phyloP scores from a whole-genome alignment of 305 asterid genomes.

The Fraxinus sp. region DNA sequence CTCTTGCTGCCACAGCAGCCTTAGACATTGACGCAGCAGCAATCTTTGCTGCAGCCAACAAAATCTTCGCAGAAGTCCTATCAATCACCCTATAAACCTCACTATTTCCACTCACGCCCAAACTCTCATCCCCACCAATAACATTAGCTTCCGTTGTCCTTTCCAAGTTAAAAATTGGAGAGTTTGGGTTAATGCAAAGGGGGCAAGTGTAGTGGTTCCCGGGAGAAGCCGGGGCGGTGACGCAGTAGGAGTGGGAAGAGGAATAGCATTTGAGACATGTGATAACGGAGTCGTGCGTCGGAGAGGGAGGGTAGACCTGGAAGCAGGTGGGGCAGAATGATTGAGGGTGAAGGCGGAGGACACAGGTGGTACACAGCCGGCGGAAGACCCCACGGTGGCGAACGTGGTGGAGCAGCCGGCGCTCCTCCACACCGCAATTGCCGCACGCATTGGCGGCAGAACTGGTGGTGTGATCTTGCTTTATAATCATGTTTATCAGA shows the following conservation, averaged over 20 bases:
- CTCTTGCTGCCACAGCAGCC: constrained; percentile 53
- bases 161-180: constrained; percentile 42
- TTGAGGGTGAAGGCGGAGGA: constrained; percentile 74
- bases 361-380: constrained; percentile 83
- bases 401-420: constrained; percentile 61
- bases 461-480: constrained; percentile 34
- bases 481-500: constrained; percentile 29
- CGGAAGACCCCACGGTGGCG: constrained; percentile 64
- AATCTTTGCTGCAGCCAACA: constrained; percentile 73
- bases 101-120: constrained; percentile 6
- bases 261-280: constrained; percentile 75
- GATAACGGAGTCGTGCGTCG: constrained; percentile 43
- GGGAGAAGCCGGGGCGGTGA: constrained; percentile 22
- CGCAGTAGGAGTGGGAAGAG: constrained; percentile 59
- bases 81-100: constrained; percentile 55
- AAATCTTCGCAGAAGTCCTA: constrained; percentile 48
- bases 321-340: constrained; percentile 85
- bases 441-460: constrained; percentile 40
- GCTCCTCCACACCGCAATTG: constrained; percentile 60
- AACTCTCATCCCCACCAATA: not conserved
- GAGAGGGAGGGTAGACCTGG: constrained; percentile 53
- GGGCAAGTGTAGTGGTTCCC: constrained; percentile 65
- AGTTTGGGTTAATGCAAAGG: constrained; percentile 54
- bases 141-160: constrained; percentile 31
- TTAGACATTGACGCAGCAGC: constrained; percentile 54